These are phyloP conservation scores for Oidiodendron maius DNA, from an alignment of 495 filamentous ascomycete genomes.

Conservation along the genomic window DNA sequence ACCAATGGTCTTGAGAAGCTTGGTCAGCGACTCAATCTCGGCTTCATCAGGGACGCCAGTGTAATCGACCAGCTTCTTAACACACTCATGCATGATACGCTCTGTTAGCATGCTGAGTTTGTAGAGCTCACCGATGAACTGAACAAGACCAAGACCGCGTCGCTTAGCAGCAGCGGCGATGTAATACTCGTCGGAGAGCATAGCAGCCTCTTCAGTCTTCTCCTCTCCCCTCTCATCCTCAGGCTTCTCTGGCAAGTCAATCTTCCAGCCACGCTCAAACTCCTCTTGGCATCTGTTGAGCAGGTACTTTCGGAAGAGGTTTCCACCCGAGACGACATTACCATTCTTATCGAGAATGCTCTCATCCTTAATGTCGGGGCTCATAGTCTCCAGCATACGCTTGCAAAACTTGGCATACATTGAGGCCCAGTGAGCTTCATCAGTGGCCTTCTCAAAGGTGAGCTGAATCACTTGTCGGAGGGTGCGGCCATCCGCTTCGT, in stretches of 20 bases:
- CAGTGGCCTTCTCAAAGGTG: constrained; percentile 97
- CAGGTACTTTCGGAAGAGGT: constrained; percentile 95
- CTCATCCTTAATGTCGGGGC: constrained; percentile 90
- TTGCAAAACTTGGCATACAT: constrained; percentile 99
- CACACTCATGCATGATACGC: constrained; percentile 99
- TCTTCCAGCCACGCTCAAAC: constrained; percentile 97
- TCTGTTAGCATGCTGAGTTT: constrained; percentile 98
- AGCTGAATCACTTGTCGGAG: constrained; percentile 97
- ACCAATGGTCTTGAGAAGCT: constrained; percentile 88
- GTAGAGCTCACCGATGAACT: constrained; percentile 99
- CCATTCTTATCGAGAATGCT: constrained; percentile 80
- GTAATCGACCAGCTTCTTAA: constrained; percentile 93
- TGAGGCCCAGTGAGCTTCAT: constrained; percentile 97
- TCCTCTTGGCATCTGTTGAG: constrained; percentile 98
- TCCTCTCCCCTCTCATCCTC: constrained; percentile 55
- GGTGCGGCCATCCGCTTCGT: constrained; percentile 89
- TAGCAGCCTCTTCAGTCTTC: constrained; percentile 59
- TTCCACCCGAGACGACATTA: constrained; percentile 83
- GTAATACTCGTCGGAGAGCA: constrained; percentile 98
- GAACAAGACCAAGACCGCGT: constrained; percentile 92
- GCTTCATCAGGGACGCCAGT: constrained; percentile 90
- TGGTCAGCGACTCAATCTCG: constrained; percentile 90
- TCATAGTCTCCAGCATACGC: constrained; percentile 94
- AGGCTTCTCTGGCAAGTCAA: constrained; percentile 75
- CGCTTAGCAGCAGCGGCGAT: constrained; percentile 92